Evolutionary conservation across 73 alveolate genomes (phyloP).

Genomic region (Paramecium tetraurelia): DNA sequence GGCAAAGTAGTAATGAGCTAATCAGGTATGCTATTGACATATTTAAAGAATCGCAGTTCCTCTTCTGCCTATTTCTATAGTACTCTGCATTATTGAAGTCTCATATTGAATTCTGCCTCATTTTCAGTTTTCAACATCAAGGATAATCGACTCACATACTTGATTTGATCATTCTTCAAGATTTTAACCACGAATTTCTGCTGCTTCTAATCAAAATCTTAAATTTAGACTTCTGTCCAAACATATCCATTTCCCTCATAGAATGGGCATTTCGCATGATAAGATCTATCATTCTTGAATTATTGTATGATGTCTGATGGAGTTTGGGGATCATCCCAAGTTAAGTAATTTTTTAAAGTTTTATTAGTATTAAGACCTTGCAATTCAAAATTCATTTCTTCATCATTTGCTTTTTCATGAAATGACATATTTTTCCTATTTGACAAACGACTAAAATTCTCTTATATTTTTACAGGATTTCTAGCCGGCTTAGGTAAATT

Average conservation of each 20-base stretch:
- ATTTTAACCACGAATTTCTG: conserved; percentile 41
- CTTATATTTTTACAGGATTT: conserved; percentile 44
- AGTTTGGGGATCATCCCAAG: conserved; percentile 34
- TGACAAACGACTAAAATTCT: neutral
- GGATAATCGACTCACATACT: conserved; percentile 31
- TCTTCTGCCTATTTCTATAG: conserved; percentile 55
- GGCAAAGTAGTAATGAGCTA: neutral
- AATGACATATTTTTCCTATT: conserved; percentile 2
- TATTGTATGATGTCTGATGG: neutral
- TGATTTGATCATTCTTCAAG: conserved; percentile 10
- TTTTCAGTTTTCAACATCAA: conserved; percentile 41
- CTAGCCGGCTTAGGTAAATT: conserved; percentile 44
- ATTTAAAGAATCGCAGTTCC: conserved; percentile 56
- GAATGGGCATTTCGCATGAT: conserved; percentile 19
- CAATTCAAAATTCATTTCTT: conserved; percentile 31
- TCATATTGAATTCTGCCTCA: neutral
- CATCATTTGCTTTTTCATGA: neutral
- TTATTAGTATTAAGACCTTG: conserved; percentile 41
- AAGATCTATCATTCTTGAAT: neutral
- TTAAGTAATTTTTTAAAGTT: neutral
- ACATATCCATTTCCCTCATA: neutral
- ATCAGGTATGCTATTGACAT: conserved; percentile 25
- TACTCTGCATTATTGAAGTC: conserved; percentile 5
- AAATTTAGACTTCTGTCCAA: conserved; percentile 28
- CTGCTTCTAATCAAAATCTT: neutral